Percentiles rank a stretch among this genome's conserved stretches.
Evolutionary conservation across 73 alveolate genomes (phyloP).

Genomic region (Uronychia setigera): DNA sequence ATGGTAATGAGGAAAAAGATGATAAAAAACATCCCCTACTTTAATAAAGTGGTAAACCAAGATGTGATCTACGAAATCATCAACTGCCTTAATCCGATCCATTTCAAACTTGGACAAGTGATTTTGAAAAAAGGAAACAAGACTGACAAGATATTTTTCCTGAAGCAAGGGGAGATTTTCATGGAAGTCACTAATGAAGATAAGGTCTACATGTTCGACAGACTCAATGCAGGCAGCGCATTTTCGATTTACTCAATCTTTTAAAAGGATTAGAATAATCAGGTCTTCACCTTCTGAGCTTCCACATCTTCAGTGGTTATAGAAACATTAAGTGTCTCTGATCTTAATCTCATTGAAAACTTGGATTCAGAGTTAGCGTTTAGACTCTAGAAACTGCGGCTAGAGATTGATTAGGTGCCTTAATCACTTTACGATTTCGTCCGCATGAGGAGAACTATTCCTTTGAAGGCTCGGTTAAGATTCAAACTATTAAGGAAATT

Average conservation of each 20-base stretch:
- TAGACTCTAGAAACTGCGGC: background rate
- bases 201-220: slow-evolving; percentile 7
- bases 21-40: slow-evolving; percentile 39
- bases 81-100: slow-evolving; percentile 18
- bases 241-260: slow-evolving; percentile 42
- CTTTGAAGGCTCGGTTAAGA: background rate
- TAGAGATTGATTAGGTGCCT: background rate
- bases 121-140: slow-evolving; percentile 32
- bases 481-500: too few species aligned
- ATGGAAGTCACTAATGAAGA: slow-evolving; percentile 26
- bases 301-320: background rate
- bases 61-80: slow-evolving; percentile 17
- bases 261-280: background rate
- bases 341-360: background rate
- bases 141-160: slow-evolving; percentile 24
- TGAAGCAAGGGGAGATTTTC: slow-evolving; percentile 40
- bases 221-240: slow-evolving; percentile 46
- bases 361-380: background rate
- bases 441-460: background rate
- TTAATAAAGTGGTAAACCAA: slow-evolving; percentile 5
- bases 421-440: background rate
- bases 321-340: background rate
- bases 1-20: slow-evolving; percentile 23
- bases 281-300: slow-evolving; percentile 35
- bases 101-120: slow-evolving; percentile 20